Percentiles rank a stretch among this genome's conserved stretches.
Evolutionary conservation across 306 rosid species (phyloP).

Genomic region (Dalbergia cochinchinensis): DNA sequence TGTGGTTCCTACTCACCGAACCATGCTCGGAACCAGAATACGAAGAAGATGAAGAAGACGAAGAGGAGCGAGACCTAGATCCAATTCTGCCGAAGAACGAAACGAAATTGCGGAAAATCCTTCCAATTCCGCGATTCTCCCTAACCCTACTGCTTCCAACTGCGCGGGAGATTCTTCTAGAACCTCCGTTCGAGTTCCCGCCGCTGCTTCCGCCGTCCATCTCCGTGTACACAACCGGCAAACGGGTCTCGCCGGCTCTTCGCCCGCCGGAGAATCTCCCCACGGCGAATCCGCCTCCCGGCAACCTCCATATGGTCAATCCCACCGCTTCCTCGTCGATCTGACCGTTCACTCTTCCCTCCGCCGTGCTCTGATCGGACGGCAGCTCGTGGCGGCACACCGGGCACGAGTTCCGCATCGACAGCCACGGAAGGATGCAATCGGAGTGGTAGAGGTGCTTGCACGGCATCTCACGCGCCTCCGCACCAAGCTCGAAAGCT

Average conservation of each 20-base stretch:
- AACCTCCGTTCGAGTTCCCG: constrained; percentile 58
- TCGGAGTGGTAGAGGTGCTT: constrained; percentile 90
- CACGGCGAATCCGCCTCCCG: constrained; percentile 90
- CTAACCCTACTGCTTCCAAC: constrained; percentile 69
- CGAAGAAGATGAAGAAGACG: constrained; percentile 6
- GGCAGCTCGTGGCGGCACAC: constrained; percentile 92
- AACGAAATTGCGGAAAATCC: constrained; percentile 64
- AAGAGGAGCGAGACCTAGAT: constrained; percentile 38
- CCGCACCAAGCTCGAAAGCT: constrained; percentile 74
- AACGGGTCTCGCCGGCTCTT: constrained; percentile 63
- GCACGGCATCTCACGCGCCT: constrained; percentile 95
- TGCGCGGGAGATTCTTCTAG: constrained; percentile 53
- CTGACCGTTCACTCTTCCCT: constrained; percentile 45
- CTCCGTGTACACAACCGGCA: constrained; percentile 88
- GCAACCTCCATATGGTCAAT: constrained; percentile 89
- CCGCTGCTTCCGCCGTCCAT: constrained; percentile 76
- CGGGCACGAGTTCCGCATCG: constrained; percentile 87
- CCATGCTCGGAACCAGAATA: constrained; percentile 49
- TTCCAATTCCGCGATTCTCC: constrained; percentile 71
- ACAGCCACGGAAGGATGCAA: constrained; percentile 93
- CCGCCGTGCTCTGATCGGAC: constrained; percentile 53
- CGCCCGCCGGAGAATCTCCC: constrained; percentile 77
- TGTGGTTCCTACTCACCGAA: constrained; percentile 58
- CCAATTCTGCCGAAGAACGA: constrained; percentile 72
- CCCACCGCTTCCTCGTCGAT: constrained; percentile 77